These are phyloP conservation scores for Agrocybe chaxingu DNA, from an alignment of 768 basidiomycete genomes.

Conservation along the genomic window DNA sequence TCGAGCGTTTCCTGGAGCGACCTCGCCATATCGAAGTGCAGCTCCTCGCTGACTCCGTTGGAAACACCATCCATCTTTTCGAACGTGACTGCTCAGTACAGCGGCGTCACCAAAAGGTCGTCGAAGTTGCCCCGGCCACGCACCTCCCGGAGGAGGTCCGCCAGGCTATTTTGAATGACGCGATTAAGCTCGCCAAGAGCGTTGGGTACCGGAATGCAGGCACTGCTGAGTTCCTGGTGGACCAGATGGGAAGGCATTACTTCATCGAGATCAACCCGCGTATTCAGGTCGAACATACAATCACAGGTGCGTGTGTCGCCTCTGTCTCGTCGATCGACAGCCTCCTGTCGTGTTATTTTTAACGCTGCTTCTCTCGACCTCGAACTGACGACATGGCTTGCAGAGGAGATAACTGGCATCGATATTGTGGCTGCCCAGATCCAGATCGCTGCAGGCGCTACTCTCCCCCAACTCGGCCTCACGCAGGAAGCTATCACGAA, in stretches of 20 bases:
- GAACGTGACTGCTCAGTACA: conserved; percentile 99
- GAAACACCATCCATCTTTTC: conserved; percentile 96
- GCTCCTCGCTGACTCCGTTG: conserved; percentile 84
- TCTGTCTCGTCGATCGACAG: too few species aligned
- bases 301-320: conserved; percentile 64
- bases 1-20: conserved; percentile 95
- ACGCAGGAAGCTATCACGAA: conserved; percentile 95
- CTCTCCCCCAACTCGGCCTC: conserved; percentile 90
- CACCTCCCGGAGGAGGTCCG: conserved; percentile 90
- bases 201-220: conserved; percentile 97
- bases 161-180: conserved; percentile 83
- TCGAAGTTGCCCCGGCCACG: conserved; percentile 96
- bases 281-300: conserved; percentile 99
- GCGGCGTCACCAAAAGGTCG: conserved; percentile 96
- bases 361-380: background rate
- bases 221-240: conserved; percentile 97
- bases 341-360: conserved; percentile 3
- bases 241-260: conserved; percentile 94
- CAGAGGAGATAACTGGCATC: conserved; percentile 99
- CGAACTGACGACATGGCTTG: conserved; percentile 1
- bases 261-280: conserved; percentile 99
- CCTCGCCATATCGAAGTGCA: conserved; percentile 99
- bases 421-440: conserved; percentile 99
- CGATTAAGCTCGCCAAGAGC: conserved; percentile 90
- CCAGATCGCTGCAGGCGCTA: conserved; percentile 98